phyloP scores from a whole-genome alignment of 371 early-diverging fungal species.

The Lichtheimia ornata region DNA sequence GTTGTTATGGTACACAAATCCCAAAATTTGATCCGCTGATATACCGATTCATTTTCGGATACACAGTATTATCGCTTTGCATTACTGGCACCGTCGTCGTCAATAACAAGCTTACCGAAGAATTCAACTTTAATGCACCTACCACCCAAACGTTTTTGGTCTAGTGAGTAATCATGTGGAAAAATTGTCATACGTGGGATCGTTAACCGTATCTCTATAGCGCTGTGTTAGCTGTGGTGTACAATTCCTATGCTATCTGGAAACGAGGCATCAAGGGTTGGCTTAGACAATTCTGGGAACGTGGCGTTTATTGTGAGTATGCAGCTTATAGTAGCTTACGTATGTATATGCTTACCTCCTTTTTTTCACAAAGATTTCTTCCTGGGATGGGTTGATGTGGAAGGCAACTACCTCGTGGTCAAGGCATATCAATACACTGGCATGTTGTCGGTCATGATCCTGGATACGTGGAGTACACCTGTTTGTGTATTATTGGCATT shows the following conservation, averaged over 20 bases:
- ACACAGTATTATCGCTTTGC: constrained; percentile 61
- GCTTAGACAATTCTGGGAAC: constrained; percentile 48
- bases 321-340: neutral
- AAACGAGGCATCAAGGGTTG: constrained; percentile 56
- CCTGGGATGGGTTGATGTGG: constrained; percentile 71
- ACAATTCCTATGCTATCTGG: constrained; percentile 58
- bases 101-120: constrained; percentile 53
- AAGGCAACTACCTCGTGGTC: constrained; percentile 79
- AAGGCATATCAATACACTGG: constrained; percentile 77
- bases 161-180: constrained; percentile 40
- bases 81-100: constrained; percentile 70
- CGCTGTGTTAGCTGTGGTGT: constrained; percentile 63
- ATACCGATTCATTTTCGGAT: neutral
- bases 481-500: constrained; percentile 65
- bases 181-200: too few relatives aligned
- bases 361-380: constrained; percentile 39
- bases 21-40: neutral
- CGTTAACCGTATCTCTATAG: constrained; percentile 2
- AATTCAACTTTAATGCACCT: constrained; percentile 52
- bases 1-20: too few relatives aligned
- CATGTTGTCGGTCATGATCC: constrained; percentile 70
- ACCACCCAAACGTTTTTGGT: constrained; percentile 72
- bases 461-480: constrained; percentile 78
- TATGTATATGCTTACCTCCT: neutral
- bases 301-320: constrained; percentile 55